A percentile compares a stretch with the other conserved stretches of the same genome.
Conservation (phyloP, 805 yeast species). For the Kuraishia borneana region DNA sequence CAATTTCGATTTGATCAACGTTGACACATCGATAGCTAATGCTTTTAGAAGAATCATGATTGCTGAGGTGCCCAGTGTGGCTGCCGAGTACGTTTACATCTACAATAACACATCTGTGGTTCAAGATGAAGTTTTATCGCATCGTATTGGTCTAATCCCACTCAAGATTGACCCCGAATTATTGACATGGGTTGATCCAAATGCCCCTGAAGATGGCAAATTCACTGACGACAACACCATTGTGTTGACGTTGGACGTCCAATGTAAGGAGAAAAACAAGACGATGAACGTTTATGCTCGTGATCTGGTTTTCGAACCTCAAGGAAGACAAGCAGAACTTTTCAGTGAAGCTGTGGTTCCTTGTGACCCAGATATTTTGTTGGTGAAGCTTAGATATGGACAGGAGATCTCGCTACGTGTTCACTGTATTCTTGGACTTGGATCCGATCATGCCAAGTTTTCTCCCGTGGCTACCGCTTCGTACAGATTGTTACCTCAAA, state of each 20-base stretch:
- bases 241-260: conserved; percentile 68
- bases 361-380: conserved; percentile 77
- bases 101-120: conserved; percentile 94
- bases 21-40: conserved; percentile 90
- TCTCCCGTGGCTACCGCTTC: conserved; percentile 97
- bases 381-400: conserved; percentile 93
- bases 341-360: conserved; percentile 63
- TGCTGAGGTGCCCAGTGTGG: conserved; percentile 92
- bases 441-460: conserved; percentile 93
- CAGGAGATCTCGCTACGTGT: conserved; percentile 88
- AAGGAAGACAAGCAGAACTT: conserved; percentile 70
- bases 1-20: conserved; percentile 75
- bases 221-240: conserved; percentile 85
- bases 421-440: conserved; percentile 86
- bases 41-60: conserved; percentile 97
- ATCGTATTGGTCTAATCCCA: conserved; percentile 88
- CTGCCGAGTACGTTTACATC: conserved; percentile 84
- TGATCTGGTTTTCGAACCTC: conserved; percentile 84
- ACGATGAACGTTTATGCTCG: conserved; percentile 83
- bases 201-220: conserved; percentile 48
- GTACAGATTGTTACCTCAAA: conserved; percentile 83
- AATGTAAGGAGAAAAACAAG: conserved; percentile 78
- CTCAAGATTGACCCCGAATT: conserved; percentile 84
- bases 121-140: conserved; percentile 95
- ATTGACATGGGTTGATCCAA: conserved; percentile 70